These are phyloP conservation scores for Neonothopanus nambi DNA, from an alignment of 1,284 basidiomycete species.

Conservation along the genomic window DNA sequence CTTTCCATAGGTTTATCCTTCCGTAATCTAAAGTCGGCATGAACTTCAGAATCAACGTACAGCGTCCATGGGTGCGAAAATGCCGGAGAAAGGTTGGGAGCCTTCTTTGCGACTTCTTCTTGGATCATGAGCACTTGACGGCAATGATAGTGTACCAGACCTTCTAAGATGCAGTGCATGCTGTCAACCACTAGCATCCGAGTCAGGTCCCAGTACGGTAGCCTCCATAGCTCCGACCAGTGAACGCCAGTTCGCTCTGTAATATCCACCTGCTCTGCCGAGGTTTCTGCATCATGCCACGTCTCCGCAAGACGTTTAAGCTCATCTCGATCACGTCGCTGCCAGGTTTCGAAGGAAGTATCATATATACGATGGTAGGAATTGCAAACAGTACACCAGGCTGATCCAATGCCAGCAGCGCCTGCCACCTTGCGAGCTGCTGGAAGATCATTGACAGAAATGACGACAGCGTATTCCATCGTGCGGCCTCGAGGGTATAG, in stretches of 20 bases:
- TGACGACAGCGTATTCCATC: slow-evolving; percentile 5
- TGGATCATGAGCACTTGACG: slow-evolving; percentile 9
- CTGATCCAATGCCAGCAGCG: not conserved
- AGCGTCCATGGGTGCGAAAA: slow-evolving; percentile 18
- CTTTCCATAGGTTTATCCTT: not conserved
- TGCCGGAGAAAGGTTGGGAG: not conserved
- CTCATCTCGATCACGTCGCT: slow-evolving; percentile 28
- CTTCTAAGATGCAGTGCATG: slow-evolving; percentile 33
- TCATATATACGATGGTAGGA: not conserved
- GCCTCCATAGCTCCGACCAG: slow-evolving; percentile 22
- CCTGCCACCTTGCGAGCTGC: slow-evolving; percentile 12
- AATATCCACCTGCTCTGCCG: slow-evolving; percentile 18
- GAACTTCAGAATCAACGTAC: slow-evolving; percentile 12
- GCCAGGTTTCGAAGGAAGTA: slow-evolving; percentile 11
- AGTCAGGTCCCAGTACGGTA: slow-evolving; percentile 37
- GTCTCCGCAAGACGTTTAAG: slow-evolving; percentile 18
- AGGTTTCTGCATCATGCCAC: slow-evolving; percentile 25
- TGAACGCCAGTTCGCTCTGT: slow-evolving; percentile 25
- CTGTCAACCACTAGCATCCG: slow-evolving; percentile 27
- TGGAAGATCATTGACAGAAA: slow-evolving; percentile 14
- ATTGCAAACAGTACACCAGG: slow-evolving; percentile 1
- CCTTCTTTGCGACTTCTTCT: not conserved
- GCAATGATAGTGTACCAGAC: slow-evolving; percentile 26
- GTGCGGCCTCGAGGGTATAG: not conserved
- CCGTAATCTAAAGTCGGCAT: slow-evolving; percentile 5